Evolutionary conservation across 1,284 basidiomycete genomes (phyloP).

Genomic region (Puccinia horiana): DNA sequence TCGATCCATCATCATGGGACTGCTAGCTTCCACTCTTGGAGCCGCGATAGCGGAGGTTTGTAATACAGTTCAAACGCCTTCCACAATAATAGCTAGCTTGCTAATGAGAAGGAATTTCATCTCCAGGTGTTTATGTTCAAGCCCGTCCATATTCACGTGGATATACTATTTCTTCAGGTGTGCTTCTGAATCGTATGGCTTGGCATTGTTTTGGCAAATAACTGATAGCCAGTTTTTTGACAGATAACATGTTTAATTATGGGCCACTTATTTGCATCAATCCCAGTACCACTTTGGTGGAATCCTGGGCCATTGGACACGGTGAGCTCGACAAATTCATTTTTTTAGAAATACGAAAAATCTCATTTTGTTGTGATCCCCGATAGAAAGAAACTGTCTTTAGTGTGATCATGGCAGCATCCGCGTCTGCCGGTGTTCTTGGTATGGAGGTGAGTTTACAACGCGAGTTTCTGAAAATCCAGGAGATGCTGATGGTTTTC

Average conservation of each 20-base stretch:
- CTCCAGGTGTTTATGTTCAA: conserved; percentile 42
- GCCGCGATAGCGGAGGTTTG: conserved; percentile 40
- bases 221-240: not conserved
- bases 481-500: not conserved
- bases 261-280: conserved; percentile 15
- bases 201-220: not conserved
- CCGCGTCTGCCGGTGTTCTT: conserved; percentile 21
- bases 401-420: conserved; percentile 30
- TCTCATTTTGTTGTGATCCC: not conserved
- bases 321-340: not conserved
- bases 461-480: not conserved
- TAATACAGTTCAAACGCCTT: not conserved
- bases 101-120: not conserved
- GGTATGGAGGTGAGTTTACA: conserved; percentile 34
- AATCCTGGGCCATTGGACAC: conserved; percentile 24
- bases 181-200: not conserved
- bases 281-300: conserved; percentile 45
- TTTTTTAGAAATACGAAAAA: not conserved
- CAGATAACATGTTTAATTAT: conserved; percentile 28
- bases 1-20: conserved; percentile 23
- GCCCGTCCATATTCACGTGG: conserved; percentile 13
- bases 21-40: conserved; percentile 18
- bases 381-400: conserved; percentile 45
- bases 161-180: conserved; percentile 40
- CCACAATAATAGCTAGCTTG: not conserved